Percentiles rank a stretch among this genome's conserved stretches.
phyloP scores from a whole-genome alignment of 805 yeast genomes.

The Saturnispora dispora region DNA sequence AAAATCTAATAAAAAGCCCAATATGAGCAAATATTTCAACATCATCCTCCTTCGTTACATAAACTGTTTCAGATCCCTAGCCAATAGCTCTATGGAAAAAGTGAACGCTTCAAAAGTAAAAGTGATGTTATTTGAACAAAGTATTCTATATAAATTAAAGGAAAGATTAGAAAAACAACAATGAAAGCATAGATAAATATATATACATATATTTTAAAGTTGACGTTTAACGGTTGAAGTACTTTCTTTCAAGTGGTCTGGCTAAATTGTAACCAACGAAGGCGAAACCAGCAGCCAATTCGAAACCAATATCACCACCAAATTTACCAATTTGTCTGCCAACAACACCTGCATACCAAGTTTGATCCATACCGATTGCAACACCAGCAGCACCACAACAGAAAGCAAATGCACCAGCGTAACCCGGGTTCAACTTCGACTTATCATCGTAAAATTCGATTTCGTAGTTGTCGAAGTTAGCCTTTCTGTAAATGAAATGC shows the following conservation, averaged over 20 bases:
- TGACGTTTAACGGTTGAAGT: constrained; percentile 36
- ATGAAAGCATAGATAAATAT: background rate
- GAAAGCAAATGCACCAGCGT: constrained; percentile 71
- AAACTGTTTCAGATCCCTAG: too few species aligned
- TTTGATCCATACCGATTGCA: constrained; percentile 79
- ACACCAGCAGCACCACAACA: constrained; percentile 81
- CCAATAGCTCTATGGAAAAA: too few species aligned
- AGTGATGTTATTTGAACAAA: background rate
- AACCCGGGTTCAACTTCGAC: constrained; percentile 59
- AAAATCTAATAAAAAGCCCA: too few species aligned
- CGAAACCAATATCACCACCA: constrained; percentile 88
- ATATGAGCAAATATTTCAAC: too few species aligned
- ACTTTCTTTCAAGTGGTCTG: constrained; percentile 62
- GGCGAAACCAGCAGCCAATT: constrained; percentile 60
- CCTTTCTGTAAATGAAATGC: constrained; percentile 70
- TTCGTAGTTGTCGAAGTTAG: constrained; percentile 48
- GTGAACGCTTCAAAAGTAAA: too few species aligned
- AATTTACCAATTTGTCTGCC: constrained; percentile 48
- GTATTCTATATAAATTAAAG: background rate
- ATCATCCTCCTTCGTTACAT: too few species aligned
- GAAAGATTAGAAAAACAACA: background rate
- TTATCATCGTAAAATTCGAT: constrained; percentile 51
- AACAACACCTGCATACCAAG: constrained; percentile 72
- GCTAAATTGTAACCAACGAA: constrained; percentile 48
- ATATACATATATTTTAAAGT: background rate